Evolutionary conservation across 2,329 filamentous ascomycete species (phyloP).

Genomic region (Ophiognomonia clavigignenti-juglandacearum): DNA sequence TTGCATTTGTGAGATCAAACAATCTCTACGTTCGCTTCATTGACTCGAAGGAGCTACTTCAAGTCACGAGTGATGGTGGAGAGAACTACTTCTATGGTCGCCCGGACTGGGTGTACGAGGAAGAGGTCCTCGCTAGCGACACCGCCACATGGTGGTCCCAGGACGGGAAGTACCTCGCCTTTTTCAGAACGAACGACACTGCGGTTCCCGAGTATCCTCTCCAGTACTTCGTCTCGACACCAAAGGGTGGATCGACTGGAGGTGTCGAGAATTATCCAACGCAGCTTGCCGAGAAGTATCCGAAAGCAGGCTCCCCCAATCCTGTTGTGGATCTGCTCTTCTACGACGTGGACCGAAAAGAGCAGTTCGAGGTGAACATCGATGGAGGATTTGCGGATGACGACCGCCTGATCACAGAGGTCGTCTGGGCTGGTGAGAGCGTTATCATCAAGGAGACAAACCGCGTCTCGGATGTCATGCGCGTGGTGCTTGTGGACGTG

Average conservation of each 20-base stretch:
- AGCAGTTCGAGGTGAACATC: slow-evolving; percentile 76
- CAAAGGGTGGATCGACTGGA: slow-evolving; percentile 65
- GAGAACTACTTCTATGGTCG: slow-evolving; percentile 89
- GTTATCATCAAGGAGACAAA: slow-evolving; percentile 91
- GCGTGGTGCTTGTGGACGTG: slow-evolving; percentile 82
- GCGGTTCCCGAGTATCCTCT: slow-evolving; percentile 87
- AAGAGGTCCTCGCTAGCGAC: slow-evolving; percentile 73
- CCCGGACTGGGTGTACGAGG: slow-evolving; percentile 95
- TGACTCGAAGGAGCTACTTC: slow-evolving; percentile 51
- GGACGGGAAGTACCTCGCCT: slow-evolving; percentile 84
- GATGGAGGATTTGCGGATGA: slow-evolving; percentile 73
- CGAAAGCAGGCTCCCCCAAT: slow-evolving; percentile 91
- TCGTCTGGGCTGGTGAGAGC: slow-evolving; percentile 83
- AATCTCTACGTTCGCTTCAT: slow-evolving; percentile 78
- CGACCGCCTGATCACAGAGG: slow-evolving; percentile 85
- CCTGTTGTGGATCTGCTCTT: slow-evolving; percentile 84
- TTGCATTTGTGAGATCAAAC: slow-evolving; percentile 88
- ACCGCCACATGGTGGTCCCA: slow-evolving; percentile 94
- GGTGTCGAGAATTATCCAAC: slow-evolving; percentile 90
- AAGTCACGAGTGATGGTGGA: slow-evolving; percentile 84
- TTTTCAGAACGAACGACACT: slow-evolving; percentile 90
- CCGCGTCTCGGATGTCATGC: slow-evolving; percentile 86
- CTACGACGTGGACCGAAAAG: slow-evolving; percentile 73
- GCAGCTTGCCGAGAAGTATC: slow-evolving; percentile 89
- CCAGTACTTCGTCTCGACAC: slow-evolving; percentile 86